Percentiles rank a stretch among this genome's conserved stretches.
phyloP scores from a whole-genome alignment of 169 alveolate genomes.

The Eimeria tenella region DNA sequence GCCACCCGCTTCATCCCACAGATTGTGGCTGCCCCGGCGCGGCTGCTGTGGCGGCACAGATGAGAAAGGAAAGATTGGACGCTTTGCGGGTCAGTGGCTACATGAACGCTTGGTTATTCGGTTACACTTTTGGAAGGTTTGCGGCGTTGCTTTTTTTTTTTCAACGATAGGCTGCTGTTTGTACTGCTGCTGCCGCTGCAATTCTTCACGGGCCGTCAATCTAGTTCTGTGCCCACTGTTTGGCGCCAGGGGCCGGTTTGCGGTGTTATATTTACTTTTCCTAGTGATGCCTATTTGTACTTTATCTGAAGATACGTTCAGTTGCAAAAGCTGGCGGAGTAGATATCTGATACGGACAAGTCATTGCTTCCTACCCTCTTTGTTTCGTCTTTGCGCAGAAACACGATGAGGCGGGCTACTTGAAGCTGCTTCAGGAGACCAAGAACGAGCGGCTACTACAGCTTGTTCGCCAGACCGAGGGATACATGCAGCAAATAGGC shows the following conservation, averaged over 20 bases:
- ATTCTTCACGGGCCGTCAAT: neutral
- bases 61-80: slow-evolving; percentile 72
- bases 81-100: slow-evolving; percentile 55
- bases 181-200: neutral
- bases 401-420: slow-evolving; percentile 94
- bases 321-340: too few relatives aligned
- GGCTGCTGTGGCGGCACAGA: slow-evolving; percentile 70
- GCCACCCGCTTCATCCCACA: slow-evolving; percentile 76
- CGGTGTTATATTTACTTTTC: too few relatives aligned
- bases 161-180: neutral
- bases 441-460: slow-evolving; percentile 95
- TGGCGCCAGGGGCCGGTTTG: too few relatives aligned
- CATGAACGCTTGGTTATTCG: neutral
- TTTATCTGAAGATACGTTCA: too few relatives aligned
- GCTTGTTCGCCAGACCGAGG: slow-evolving; percentile 96
- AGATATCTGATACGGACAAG: neutral
- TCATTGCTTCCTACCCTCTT: neutral
- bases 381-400: slow-evolving; percentile 80
- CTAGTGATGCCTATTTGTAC: too few relatives aligned
- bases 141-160: neutral
- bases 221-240: too few relatives aligned
- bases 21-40: slow-evolving; percentile 75
- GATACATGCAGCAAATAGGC: slow-evolving; percentile 94
- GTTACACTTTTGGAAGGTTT: neutral
- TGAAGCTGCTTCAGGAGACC: slow-evolving; percentile 92